These are phyloP conservation scores for Eudorina sp. DNA, from an alignment of 139 green algal species.

Conservation along the genomic window DNA sequence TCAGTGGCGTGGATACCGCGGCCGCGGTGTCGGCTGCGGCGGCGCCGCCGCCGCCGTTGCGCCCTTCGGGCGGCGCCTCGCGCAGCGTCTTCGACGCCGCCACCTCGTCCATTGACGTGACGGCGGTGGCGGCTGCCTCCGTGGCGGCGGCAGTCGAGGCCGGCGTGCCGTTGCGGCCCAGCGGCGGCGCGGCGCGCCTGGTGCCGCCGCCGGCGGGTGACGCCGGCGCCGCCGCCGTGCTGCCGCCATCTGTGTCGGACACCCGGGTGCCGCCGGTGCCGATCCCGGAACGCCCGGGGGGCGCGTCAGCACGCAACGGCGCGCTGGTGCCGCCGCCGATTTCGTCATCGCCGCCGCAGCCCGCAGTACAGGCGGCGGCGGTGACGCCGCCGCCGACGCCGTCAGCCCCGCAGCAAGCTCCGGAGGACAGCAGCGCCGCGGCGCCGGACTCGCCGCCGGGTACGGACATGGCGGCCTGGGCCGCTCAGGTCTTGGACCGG, in stretches of 20 bases:
- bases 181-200: background rate
- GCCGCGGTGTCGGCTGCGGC: background rate
- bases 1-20: background rate
- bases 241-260: background rate
- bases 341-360: no score
- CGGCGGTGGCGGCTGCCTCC: background rate
- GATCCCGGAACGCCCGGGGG: background rate
- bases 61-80: background rate
- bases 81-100: background rate
- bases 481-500: background rate
- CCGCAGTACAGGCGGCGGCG: no score
- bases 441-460: no score
- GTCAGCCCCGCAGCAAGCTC: background rate
- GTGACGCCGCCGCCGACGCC: background rate
- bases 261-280: background rate
- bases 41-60: background rate
- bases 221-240: background rate
- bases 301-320: background rate
- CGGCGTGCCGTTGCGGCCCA: slow-evolving; percentile 6
- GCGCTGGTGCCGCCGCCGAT: background rate
- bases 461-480: slow-evolving; percentile 2
- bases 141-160: background rate
- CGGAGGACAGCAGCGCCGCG: background rate
- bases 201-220: background rate
- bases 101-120: background rate